Evolutionary conservation across 1,284 basidiomycete species (phyloP), one percentile per base, ranked within the genome.

Genomic region (Grifola frondosa): DNA sequence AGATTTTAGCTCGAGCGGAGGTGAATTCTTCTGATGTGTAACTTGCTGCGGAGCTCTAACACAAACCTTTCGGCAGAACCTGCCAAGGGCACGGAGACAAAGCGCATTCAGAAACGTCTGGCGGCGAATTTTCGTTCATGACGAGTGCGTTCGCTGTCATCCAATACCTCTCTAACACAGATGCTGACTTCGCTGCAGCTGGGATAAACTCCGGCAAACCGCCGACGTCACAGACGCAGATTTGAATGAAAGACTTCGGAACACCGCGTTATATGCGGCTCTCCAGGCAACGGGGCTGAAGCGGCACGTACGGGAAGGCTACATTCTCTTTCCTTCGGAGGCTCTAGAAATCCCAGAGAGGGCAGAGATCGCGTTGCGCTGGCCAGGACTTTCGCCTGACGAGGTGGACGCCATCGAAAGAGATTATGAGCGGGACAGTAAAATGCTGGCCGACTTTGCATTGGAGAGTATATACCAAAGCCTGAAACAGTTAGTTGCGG

Each of bases 81-180:
- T 91, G 3, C 90, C 91, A 0, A 79, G 83, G 44, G 77, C 77
- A 17, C 73, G 94, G 37, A 77, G 76, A 59, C 59, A 76, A 26
- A 79, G 87, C 22, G 84, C 88, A 3, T 76, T 91, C 57, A 71
- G 81, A 30, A 80, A 78, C 23, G 75, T 91, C 15, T 97, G 94
- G 95, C 76, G 93, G 28, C 74, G 95, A 22, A 79, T 95, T 34
- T 95, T 91, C 58, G 74, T 89, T 31, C 81, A 89, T 41, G 93
- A 97, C 61, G 83, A 97, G 91, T 95, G 61, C 56, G 83, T 70
- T 8, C 22, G n/a, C 25, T 33, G 28, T 12, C 7, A n/a, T 39
- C 30, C 29, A 23, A 30, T 6, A 9, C 20, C 19, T 16, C 24
- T 5, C 16, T 36, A 10, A 35, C 16, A 13, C n/a, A n/a, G n/a